Evolutionary conservation across 2,329 filamentous ascomycete genomes (phyloP).

Genomic region (Aureobasidium melanogenum): DNA sequence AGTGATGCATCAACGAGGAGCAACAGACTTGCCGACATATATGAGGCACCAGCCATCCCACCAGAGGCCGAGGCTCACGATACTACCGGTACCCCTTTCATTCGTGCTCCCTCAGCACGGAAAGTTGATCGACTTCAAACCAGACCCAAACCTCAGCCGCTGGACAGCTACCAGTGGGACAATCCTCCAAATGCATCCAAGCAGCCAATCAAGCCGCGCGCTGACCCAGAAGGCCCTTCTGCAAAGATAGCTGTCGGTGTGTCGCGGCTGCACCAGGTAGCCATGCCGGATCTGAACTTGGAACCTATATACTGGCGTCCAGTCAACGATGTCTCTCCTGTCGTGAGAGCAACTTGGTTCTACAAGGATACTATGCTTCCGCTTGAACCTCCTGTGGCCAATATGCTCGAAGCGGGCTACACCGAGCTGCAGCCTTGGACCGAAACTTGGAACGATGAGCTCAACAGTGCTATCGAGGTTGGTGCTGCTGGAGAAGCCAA

Average conservation of each 20-base stretch:
- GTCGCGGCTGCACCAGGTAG: conserved; percentile 82
- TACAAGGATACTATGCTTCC: conserved; percentile 93
- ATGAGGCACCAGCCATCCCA: conserved; percentile 12
- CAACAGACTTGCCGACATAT: neutral
- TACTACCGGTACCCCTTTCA: conserved; percentile 43
- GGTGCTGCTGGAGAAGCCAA: conserved; percentile 88
- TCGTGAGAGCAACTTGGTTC: conserved; percentile 89
- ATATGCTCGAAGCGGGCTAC: conserved; percentile 88
- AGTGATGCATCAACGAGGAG: conserved; percentile 2
- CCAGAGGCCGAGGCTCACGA: conserved; percentile 15
- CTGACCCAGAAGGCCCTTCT: conserved; percentile 23
- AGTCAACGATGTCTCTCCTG: conserved; percentile 75
- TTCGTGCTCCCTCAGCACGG: conserved; percentile 36
- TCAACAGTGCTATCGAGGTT: conserved; percentile 82
- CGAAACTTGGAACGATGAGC: conserved; percentile 84
- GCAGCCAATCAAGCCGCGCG: conserved; percentile 11
- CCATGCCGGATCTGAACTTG: conserved; percentile 71
- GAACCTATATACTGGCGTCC: conserved; percentile 97
- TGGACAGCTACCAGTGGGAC: conserved; percentile 43
- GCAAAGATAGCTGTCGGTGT: conserved; percentile 73
- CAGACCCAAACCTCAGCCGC: conserved; percentile 29
- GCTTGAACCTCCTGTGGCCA: conserved; percentile 75
- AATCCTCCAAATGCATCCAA: conserved; percentile 25
- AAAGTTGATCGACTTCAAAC: conserved; percentile 14
- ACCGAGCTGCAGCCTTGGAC: conserved; percentile 79